Evolutionary conservation across 2,329 filamentous ascomycete genomes (phyloP), one percentile per base, ranked within the genome.

Genomic region (Tolypocladium ovalisporum): DNA sequence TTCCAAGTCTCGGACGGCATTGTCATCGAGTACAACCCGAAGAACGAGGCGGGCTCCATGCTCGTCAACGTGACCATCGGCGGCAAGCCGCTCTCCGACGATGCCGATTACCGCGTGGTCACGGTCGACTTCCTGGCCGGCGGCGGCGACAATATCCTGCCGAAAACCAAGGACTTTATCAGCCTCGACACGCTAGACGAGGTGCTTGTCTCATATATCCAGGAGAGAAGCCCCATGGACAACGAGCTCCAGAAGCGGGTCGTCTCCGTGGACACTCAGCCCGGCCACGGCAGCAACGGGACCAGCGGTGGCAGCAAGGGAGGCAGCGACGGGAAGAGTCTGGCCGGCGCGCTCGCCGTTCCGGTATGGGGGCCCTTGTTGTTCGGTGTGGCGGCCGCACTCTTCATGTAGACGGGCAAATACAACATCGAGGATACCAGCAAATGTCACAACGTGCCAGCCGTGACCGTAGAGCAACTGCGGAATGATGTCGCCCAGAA

Each of bases 111-210:
- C 67, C 77, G 74, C 13, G 68, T 87, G 24, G 80, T 84, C 19
- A 87, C 84, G 0, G 71, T 85, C 1, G 84, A 87, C 63, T 87
- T 86, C 62, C 62, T 87, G 0, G 82, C 83, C 1, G 76, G 76
- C 3, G 83, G 82, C 2, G 85, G 84, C 17, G 85, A 87, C 63
- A 86, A 85, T 64, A 81, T 86, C 65, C 76, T 84, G 27, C 62
- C 68, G n/a, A 47, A 62, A 1, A 66, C 63, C 9, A 65, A 60
- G 32, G 68, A 71, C 55, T 77, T 78, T 51, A 68, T 75, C 35
- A 73, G 71, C 7, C 71, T 83, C 3, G 79, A 82, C 32, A 76
- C 75, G 0, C 75, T 81, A 66, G 80, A 82, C 49, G 75, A 82
- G 63, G 78, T 83, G 0, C 71, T 83, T 3, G 73, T 74, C 6